Conservation (phyloP, 768 basidiomycete species). For the Xerocomus potaroensis region DNA sequence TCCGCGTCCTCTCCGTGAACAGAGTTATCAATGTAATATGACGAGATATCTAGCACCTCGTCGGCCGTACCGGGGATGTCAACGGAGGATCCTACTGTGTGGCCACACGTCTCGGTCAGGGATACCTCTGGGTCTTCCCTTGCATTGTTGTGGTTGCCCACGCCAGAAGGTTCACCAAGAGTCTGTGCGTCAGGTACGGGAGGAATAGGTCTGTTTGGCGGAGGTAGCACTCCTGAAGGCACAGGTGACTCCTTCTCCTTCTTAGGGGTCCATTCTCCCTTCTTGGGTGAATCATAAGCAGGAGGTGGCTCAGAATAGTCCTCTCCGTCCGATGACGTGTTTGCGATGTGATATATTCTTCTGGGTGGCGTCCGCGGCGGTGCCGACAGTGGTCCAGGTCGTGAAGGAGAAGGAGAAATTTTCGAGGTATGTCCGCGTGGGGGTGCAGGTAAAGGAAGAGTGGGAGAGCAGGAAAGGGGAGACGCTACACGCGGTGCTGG, state of each 20-base stretch:
- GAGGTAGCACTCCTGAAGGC: background rate
- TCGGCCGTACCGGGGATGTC: slow-evolving; percentile 24
- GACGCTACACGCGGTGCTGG: slow-evolving; percentile 17
- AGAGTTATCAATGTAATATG: slow-evolving; percentile 12
- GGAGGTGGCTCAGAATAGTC: slow-evolving; percentile 41
- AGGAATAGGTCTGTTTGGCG: slow-evolving; percentile 19
- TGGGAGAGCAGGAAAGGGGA: slow-evolving; percentile 22
- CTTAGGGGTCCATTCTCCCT: slow-evolving; percentile 1
- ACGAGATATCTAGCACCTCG: slow-evolving; percentile 28
- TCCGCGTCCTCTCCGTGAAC: slow-evolving; percentile 6
- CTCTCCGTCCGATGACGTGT: slow-evolving; percentile 30
- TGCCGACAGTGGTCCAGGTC: slow-evolving; percentile 4
- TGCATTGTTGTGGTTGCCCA: background rate
- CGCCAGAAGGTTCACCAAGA: slow-evolving; percentile 7
- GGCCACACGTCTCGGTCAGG: background rate
- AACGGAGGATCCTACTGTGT: background rate
- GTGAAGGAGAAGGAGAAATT: slow-evolving; percentile 5
- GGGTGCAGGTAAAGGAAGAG: slow-evolving; percentile 18
- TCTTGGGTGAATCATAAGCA: slow-evolving; percentile 36
- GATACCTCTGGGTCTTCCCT: slow-evolving; percentile 1
- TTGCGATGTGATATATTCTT: slow-evolving; percentile 40
- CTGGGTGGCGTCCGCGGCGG: slow-evolving; percentile 35
- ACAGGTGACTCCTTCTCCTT: slow-evolving; percentile 18
- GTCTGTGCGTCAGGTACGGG: slow-evolving; percentile 5
- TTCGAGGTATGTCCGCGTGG: slow-evolving; percentile 4